Percentiles rank a stretch among this genome's conserved stretches.
Evolutionary conservation across 2,329 filamentous ascomycete species (phyloP).

Genomic region (Cyphellophora europaea): DNA sequence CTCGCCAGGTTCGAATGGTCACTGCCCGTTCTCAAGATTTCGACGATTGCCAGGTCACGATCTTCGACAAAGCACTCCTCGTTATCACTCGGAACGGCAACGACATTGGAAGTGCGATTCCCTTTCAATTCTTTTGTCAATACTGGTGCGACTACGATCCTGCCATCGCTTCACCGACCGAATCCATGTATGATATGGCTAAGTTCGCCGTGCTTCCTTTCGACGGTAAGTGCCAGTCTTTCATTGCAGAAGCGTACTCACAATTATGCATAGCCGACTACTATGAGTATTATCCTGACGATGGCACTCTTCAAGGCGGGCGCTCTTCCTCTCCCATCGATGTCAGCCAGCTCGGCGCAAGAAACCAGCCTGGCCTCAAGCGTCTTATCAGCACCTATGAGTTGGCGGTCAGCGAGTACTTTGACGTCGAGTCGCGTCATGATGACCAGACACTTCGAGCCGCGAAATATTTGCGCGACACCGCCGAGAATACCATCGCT

Average conservation of each 20-base stretch:
- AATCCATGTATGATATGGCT: too few species aligned
- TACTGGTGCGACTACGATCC: too few species aligned
- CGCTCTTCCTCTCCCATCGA: too few species aligned
- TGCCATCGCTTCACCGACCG: too few species aligned
- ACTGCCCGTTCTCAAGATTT: conserved; percentile 25
- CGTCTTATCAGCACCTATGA: conserved; percentile 23
- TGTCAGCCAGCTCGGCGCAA: too few species aligned
- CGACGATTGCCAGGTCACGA: conserved; percentile 27
- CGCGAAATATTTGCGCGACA: conserved; percentile 34
- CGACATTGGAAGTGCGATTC: conserved; percentile 21
- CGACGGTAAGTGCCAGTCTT: too few species aligned
- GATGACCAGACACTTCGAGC: conserved; percentile 19
- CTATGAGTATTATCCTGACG: too few species aligned
- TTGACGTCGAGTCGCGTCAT: conserved; percentile 19
- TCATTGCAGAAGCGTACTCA: too few species aligned
- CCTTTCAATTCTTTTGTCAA: conserved; percentile 30
- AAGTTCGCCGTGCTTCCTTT: too few species aligned
- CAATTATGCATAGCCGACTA: too few species aligned
- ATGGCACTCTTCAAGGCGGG: too few species aligned
- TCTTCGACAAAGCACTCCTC: conserved; percentile 32
- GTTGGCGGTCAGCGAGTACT: conserved; percentile 28
- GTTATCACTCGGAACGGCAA: conserved; percentile 24
- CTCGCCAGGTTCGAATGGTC: conserved; percentile 26
- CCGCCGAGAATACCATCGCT: conserved; percentile 30
- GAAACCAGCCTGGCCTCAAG: neutral